These are phyloP conservation scores for Fusarium sp. DNA, from an alignment of 2,329 filamentous ascomycete genomes.

Conservation along the genomic window DNA sequence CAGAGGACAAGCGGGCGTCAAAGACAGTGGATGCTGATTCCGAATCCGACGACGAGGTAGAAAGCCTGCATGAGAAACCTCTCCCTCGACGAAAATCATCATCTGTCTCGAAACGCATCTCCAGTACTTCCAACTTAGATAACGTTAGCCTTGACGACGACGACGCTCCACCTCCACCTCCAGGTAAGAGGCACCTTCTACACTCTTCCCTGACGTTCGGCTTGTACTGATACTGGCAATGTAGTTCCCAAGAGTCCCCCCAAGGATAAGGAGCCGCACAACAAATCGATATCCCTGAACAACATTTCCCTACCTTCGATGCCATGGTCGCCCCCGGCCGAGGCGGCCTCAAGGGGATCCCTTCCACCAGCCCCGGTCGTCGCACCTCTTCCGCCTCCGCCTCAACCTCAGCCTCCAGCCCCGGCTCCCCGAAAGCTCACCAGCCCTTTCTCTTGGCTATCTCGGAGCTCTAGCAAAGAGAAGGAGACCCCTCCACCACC, in stretches of 20 bases:
- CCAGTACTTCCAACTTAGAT: conserved; percentile 62
- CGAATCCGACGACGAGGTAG: conserved; percentile 25
- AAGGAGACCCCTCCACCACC: conserved; percentile 66
- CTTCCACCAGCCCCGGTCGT: conserved; percentile 49
- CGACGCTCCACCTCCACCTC: conserved; percentile 42
- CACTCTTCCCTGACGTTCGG: not conserved
- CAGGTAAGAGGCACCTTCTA: conserved; percentile 45
- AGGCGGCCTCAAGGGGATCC: conserved; percentile 60
- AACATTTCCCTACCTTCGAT: conserved; percentile 80
- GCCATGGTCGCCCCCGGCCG: conserved; percentile 74
- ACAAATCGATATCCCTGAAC: conserved; percentile 71
- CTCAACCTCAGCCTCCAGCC: conserved; percentile 45
- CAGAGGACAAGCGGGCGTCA: conserved; percentile 16
- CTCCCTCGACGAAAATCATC: conserved; percentile 50
- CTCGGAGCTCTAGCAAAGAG: conserved; percentile 72
- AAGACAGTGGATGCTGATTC: conserved; percentile 29
- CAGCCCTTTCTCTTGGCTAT: conserved; percentile 89
- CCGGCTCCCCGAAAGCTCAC: conserved; percentile 77
- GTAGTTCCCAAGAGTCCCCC: conserved; percentile 48
- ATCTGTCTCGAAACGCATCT: conserved; percentile 57
- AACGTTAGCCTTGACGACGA: conserved; percentile 76
- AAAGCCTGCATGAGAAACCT: conserved; percentile 29
- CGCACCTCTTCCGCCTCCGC: conserved; percentile 44
- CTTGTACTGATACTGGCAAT: conserved; percentile 30
- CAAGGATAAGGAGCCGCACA: conserved; percentile 53